Evolutionary conservation across 495 filamentous ascomycete genomes (phyloP).

Genomic region (Hypoxylon intermedium): DNA sequence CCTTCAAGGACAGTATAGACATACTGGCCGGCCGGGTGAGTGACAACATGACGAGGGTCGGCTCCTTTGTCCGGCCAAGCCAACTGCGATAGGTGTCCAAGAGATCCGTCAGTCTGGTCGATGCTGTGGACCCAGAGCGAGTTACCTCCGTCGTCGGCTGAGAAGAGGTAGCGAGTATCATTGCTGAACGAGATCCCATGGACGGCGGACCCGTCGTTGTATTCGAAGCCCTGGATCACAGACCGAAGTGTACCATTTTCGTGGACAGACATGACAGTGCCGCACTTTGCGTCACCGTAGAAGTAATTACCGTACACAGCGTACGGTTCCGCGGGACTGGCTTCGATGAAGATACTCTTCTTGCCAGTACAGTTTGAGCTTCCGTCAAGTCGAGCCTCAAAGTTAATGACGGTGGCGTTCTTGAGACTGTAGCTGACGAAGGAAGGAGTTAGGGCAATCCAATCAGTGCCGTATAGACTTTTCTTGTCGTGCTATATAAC

Average conservation of each 20-base stretch:
- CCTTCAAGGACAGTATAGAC: conserved; percentile 45
- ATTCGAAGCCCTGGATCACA: conserved; percentile 40
- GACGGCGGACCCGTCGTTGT: conserved; percentile 39
- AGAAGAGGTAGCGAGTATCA: conserved; percentile 34
- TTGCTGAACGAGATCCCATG: conserved; percentile 45
- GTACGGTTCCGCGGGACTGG: conserved; percentile 36
- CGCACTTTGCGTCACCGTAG: conserved; percentile 42
- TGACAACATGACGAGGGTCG: conserved; percentile 40
- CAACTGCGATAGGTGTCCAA: conserved; percentile 12
- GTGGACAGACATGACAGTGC: conserved; percentile 43
- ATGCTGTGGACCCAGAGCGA: conserved; percentile 47
- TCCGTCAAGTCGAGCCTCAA: conserved; percentile 70
- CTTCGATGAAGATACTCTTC: conserved; percentile 41
- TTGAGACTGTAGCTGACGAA: conserved; percentile 57
- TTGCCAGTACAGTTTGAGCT: conserved; percentile 56
- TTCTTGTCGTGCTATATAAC: conserved; percentile 46
- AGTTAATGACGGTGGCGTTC: conserved; percentile 62
- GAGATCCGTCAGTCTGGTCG: conserved; percentile 25
- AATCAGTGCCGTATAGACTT: conserved; percentile 44
- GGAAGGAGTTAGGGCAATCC: conserved; percentile 31
- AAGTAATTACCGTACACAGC: conserved; percentile 44
- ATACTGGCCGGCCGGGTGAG: conserved; percentile 40
- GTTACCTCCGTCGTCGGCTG: conserved; percentile 46
- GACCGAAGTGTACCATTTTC: conserved; percentile 36
- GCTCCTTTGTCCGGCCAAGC: conserved; percentile 25